Conservation (phyloP, 257 asterid species). For the Solanum neorickii region DNA sequence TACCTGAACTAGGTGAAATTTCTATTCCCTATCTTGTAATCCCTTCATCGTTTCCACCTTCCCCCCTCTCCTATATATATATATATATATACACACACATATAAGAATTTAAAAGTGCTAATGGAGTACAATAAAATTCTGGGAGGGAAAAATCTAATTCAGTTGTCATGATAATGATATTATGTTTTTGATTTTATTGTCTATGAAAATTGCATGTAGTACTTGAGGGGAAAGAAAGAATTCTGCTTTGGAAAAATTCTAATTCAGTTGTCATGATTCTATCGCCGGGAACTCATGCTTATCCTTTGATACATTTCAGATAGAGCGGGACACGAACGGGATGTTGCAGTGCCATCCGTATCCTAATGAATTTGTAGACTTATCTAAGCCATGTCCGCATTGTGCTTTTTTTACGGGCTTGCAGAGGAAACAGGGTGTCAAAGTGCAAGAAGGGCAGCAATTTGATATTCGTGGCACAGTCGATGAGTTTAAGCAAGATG, state of each 20-base stretch:
- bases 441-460: slow-evolving; percentile 20
- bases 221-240: not conserved
- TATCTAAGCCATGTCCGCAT: slow-evolving; percentile 14
- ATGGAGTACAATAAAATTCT: not conserved
- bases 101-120: not conserved
- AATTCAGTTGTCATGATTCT: not conserved
- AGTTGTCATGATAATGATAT: not conserved
- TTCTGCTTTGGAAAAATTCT: not conserved
- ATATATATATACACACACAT: not conserved
- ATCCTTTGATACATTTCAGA: slow-evolving; percentile 7
- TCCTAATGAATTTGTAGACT: slow-evolving; percentile 22
- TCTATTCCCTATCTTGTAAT: not conserved
- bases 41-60: not conserved
- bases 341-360: slow-evolving; percentile 40
- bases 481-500: slow-evolving; percentile 25
- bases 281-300: not conserved
- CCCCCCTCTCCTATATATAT: not conserved
- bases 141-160: not conserved
- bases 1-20: not conserved
- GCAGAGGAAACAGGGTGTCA: slow-evolving; percentile 23
- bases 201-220: not conserved
- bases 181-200: not conserved
- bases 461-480: slow-evolving; percentile 27
- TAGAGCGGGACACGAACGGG: slow-evolving; percentile 21
- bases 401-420: slow-evolving; percentile 29